A percentile compares a stretch with the other conserved stretches of the same genome.
Evolutionary conservation across 2,329 filamentous ascomycete species (phyloP).

Genomic region (Pseudogymnoascus sp.): DNA sequence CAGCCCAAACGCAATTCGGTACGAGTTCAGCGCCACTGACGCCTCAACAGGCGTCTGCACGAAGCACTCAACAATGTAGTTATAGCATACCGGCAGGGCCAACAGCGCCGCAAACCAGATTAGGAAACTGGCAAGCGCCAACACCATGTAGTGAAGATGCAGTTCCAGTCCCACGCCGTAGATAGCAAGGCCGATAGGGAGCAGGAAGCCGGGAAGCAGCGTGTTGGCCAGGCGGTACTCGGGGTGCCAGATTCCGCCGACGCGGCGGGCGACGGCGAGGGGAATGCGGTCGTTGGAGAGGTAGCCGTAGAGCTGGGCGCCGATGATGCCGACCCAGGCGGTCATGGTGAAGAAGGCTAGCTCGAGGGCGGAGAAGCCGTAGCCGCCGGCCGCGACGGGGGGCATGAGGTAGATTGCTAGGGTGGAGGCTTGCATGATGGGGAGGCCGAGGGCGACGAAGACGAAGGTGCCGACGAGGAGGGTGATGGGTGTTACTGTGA

Average conservation of each 20-base stretch:
- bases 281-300: conserved; percentile 33
- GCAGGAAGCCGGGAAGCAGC: conserved; percentile 14
- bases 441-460: conserved; percentile 19
- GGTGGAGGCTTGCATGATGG: conserved; percentile 18
- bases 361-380: conserved; percentile 34
- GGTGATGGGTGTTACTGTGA: conserved; percentile 24
- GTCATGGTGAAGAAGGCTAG: conserved; percentile 33
- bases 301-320: conserved; percentile 30
- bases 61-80: background rate
- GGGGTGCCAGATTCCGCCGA: conserved; percentile 19
- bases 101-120: background rate
- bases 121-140: background rate
- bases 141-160: conserved; percentile 16
- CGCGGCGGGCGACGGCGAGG: conserved; percentile 19
- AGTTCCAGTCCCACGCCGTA: conserved; percentile 29
- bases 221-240: conserved; percentile 20
- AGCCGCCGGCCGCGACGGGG: conserved; percentile 30
- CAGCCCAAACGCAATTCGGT: background rate
- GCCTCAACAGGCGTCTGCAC: background rate
- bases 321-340: conserved; percentile 33
- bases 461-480: conserved; percentile 31
- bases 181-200: conserved; percentile 26
- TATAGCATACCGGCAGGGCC: background rate
- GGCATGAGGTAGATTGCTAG: conserved; percentile 30
- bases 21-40: background rate